phyloP scores from a whole-genome alignment of 192 early-diverging fungal genomes.

The Lobulomyces angularis region DNA sequence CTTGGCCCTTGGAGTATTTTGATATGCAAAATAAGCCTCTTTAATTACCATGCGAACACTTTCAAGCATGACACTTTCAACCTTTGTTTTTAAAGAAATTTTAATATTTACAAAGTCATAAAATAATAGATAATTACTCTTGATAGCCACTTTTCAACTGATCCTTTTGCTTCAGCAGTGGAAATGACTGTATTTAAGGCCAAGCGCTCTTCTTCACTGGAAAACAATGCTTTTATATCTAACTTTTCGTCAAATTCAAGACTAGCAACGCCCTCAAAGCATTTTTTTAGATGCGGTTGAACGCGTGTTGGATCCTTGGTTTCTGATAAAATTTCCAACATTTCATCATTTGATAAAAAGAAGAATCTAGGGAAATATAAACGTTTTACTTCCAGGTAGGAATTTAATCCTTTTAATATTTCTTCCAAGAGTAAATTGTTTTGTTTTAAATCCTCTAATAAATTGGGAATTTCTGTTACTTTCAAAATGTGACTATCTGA shows the following conservation, averaged over 20 bases:
- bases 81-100: conserved; percentile 7
- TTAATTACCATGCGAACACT: conserved; percentile 36
- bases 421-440: conserved; percentile 40
- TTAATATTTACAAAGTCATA: not conserved
- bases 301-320: conserved; percentile 52
- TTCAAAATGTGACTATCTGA: conserved; percentile 39
- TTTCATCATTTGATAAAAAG: conserved; percentile 56
- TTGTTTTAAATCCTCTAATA: conserved; percentile 40
- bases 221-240: conserved; percentile 39
- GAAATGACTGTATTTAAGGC: conserved; percentile 36
- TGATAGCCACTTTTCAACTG: conserved; percentile 47
- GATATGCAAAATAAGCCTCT: conserved; percentile 37
- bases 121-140: conserved; percentile 9
- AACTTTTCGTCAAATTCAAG: conserved; percentile 46
- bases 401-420: conserved; percentile 52
- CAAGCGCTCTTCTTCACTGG: conserved; percentile 43
- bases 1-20: conserved; percentile 30
- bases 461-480: conserved; percentile 46
- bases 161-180: conserved; percentile 48
- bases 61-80: conserved; percentile 43
- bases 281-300: conserved; percentile 54
- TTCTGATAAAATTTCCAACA: conserved; percentile 54
- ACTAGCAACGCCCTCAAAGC: conserved; percentile 47
- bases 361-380: conserved; percentile 51
- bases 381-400: conserved; percentile 47